Evolutionary conservation across 768 basidiomycete species (phyloP), one percentile per base, ranked within the genome.

Genomic region (Trametes coccinea): DNA sequence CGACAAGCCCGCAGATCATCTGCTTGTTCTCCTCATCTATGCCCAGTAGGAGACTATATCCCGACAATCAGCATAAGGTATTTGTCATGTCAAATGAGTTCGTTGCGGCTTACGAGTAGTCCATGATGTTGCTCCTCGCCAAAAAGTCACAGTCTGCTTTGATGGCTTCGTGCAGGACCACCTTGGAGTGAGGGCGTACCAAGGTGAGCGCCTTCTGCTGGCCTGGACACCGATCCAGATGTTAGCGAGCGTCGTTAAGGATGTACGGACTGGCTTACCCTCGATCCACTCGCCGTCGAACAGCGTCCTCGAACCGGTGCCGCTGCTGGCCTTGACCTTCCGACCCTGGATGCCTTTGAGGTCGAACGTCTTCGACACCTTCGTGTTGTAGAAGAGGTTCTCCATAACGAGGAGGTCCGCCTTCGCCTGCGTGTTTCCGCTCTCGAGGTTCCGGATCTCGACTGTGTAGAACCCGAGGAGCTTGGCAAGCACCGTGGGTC

Each of bases 281-380:
- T 94, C 90, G 37, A 92, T 85, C 91, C 90, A 94, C 71, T 94
- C 92, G 3, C 84, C 86, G 71, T 94, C 92, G 67, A 89, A 91
- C 33, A 91, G 71, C 0, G 87, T 92, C 71, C 81, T 84, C 2
- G 80, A 78, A n/a, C 75, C 50, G 47, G 73, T 61, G 40, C 74
- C 70, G 41, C 69, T 70, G 57, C 73, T 74, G 2, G 79, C 69
- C 71, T 89, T 90, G 50, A 89, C 86, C 69, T 86, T 89, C 14
- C 90, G 78, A 0, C 88, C 88, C 57, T 87, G 87, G 40, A 94
- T 93, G 2, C 92, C 92, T 71, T 94, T 94, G 54, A 94, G 75
- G 70, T 94, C 92, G 67, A 89, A 94, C 0, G 84, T 88, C 76
- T 85, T 86, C 53, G 75, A 73, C 53, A 91, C 80, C 51, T 84